These are phyloP conservation scores for Crucihimalaya himalaica DNA, from an alignment of 345 rosid genomes.

Conservation along the genomic window DNA sequence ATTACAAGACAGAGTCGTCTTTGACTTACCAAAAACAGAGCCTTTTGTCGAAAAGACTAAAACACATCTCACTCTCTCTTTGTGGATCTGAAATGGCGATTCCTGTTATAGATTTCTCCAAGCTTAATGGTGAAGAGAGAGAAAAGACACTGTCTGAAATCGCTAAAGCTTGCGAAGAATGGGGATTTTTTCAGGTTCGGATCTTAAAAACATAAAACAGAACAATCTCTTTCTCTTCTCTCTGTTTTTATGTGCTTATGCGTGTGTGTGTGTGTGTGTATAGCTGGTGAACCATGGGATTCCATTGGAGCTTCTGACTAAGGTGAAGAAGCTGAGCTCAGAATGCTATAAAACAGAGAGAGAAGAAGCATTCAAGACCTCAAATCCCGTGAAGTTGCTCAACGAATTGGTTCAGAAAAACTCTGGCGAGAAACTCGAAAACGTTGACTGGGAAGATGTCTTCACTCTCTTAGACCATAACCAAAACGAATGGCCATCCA, in stretches of 20 bases:
- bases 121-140: conserved; percentile 70
- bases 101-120: conserved; percentile 90
- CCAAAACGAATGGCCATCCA: conserved; percentile 62
- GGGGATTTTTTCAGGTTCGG: conserved; percentile 94
- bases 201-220: not conserved
- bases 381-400: conserved; percentile 51
- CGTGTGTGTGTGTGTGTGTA: not conserved
- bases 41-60: not conserved
- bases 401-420: conserved; percentile 48
- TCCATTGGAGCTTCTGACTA: conserved; percentile 63
- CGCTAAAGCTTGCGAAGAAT: conserved; percentile 76
- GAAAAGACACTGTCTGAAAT: conserved; percentile 64
- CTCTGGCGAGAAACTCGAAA: conserved; percentile 52
- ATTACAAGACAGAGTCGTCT: conserved; percentile 31
- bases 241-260: not conserved
- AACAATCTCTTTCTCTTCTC: not conserved
- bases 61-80: conserved; percentile 16
- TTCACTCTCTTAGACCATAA: conserved; percentile 57
- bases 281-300: conserved; percentile 89
- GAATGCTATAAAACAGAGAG: conserved; percentile 67
- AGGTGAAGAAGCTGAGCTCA: conserved; percentile 67
- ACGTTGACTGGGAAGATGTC: conserved; percentile 88
- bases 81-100: conserved; percentile 59
- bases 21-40: conserved; percentile 34
- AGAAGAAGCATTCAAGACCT: conserved; percentile 65